Evolutionary conservation across 805 yeast species (phyloP), one percentile per base, ranked within the genome.

Genomic region (Ogataea polymorpha): DNA sequence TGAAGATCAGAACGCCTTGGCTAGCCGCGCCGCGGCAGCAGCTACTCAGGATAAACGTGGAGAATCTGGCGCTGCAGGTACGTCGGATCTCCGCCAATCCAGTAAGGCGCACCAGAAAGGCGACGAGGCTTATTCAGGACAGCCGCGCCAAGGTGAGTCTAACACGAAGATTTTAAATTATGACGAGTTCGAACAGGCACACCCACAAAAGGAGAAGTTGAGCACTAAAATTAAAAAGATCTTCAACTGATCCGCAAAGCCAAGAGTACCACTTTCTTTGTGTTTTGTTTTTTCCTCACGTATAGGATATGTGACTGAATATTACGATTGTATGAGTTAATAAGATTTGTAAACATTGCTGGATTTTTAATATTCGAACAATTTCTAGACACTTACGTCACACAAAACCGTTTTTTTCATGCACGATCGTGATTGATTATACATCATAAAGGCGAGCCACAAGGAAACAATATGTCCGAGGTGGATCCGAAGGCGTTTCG

Each of bases 21-120:
- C 56, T 20, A 46, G 28, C 23, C 45, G 35, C 23, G 53, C 58
- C 15, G 56, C 58, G 10, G 27, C 39, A 15, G 37, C 44, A 11
- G 51, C 51, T 3, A 18, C 44, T 18, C 41, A 48, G 23, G 49
- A 45, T 17, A 38, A 32, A 18, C 41, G 45, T 6, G 24, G 18
- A 14, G 38, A 38, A 26, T 23, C 33, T 14, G 41, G 32, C 12
- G 29, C 23, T 13, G 30, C 21, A 6, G 32, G 13, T 11, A 9
- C 31, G 8, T n/a, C 31, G 6, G 15, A 17, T 20, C 9, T 20
- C 25, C 18, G 17, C 14, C 11, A n/a, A 17, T 29, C 16, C 23
- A 12, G 12, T 14, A 13, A n/a, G 8, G 12, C 10, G 16, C 12
- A 12, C 23, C 24, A 31, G 18, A 14, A 24, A 12, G 27, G 13